Evolutionary conservation across 2,329 filamentous ascomycete species (phyloP).

Genomic region (Phialophora tarda): DNA sequence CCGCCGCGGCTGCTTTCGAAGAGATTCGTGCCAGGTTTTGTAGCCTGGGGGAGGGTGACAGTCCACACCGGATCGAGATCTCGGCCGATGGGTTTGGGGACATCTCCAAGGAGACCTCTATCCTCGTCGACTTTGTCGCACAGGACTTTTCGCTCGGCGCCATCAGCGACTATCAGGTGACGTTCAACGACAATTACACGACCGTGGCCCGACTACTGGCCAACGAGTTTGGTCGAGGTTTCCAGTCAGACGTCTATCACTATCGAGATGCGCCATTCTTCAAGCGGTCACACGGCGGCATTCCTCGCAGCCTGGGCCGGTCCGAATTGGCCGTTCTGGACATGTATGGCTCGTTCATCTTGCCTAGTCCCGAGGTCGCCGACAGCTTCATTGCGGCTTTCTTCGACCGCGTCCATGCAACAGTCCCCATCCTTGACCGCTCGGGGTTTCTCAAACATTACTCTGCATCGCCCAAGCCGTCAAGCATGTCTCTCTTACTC

Average conservation of each 20-base stretch:
- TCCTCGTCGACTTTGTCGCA: slow-evolving; percentile 19
- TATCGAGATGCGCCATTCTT: slow-evolving; percentile 5
- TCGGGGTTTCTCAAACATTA: too few relatives aligned
- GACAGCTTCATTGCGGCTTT: slow-evolving; percentile 20
- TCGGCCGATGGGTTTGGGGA: slow-evolving; percentile 10
- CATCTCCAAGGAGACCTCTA: slow-evolving; percentile 17
- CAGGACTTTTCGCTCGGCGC: slow-evolving; percentile 17
- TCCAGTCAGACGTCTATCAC: slow-evolving; percentile 18
- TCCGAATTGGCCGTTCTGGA: slow-evolving; percentile 19
- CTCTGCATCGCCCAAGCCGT: background rate
- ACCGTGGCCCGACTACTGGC: slow-evolving; percentile 15
- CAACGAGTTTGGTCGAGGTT: slow-evolving; percentile 12
- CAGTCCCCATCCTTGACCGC: slow-evolving; percentile 1
- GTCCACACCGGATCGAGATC: background rate
- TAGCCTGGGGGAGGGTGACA: too few relatives aligned
- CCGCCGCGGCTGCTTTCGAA: too few relatives aligned
- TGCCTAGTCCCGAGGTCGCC: slow-evolving; percentile 14
- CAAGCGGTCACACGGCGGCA: slow-evolving; percentile 7
- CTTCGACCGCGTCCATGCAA: slow-evolving; percentile 21
- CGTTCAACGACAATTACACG: slow-evolving; percentile 21
- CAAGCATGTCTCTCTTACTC: slow-evolving; percentile 12
- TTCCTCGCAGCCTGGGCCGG: slow-evolving; percentile 11
- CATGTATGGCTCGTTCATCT: slow-evolving; percentile 17
- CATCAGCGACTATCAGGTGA: slow-evolving; percentile 22
- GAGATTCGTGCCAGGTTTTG: too few relatives aligned